phyloP scores from a whole-genome alignment of 2,329 filamentous ascomycete genomes.

The Ramichloridium luteum region DNA sequence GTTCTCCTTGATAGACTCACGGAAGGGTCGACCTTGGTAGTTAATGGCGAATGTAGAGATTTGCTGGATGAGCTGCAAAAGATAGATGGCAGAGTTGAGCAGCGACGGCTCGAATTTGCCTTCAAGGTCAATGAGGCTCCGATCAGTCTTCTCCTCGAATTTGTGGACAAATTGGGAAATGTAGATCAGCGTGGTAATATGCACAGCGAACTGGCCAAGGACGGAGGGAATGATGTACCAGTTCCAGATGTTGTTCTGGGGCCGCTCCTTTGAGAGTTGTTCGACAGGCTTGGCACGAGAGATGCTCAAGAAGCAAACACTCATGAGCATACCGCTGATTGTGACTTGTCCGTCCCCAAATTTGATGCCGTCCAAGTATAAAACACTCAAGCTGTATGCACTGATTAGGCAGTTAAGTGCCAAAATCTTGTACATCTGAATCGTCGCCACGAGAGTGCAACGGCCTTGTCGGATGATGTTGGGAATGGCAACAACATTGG shows the following conservation, averaged over 20 bases:
- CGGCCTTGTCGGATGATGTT: conserved; percentile 98
- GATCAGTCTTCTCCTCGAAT: conserved; percentile 55
- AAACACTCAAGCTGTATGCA: conserved; percentile 88
- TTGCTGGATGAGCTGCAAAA: conserved; percentile 95
- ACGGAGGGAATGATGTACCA: conserved; percentile 97
- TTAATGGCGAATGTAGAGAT: conserved; percentile 99
- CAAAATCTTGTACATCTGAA: conserved; percentile 99
- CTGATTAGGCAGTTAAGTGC: conserved; percentile 96
- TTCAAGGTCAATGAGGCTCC: conserved; percentile 66
- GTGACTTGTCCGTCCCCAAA: conserved; percentile 97
- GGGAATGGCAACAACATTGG: conserved; percentile 90
- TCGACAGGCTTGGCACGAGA: conserved; percentile 96
- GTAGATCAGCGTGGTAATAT: conserved; percentile 89
- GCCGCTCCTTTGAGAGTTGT: conserved; percentile 87
- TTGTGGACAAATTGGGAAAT: conserved; percentile 78
- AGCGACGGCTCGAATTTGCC: conserved; percentile 88
- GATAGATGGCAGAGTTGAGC: conserved; percentile 92
- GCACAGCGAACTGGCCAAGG: conserved; percentile 90
- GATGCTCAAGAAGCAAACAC: conserved; percentile 95
- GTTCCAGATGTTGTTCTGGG: conserved; percentile 98
- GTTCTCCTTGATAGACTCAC: conserved; percentile 90
- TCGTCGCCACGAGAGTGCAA: conserved; percentile 93
- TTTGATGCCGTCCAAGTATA: conserved; percentile 97
- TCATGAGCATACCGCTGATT: conserved; percentile 99
- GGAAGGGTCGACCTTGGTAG: conserved; percentile 96